These are phyloP conservation scores for Acrocalymma vagum DNA, from an alignment of 2,329 filamentous ascomycete species.

Conservation along the genomic window DNA sequence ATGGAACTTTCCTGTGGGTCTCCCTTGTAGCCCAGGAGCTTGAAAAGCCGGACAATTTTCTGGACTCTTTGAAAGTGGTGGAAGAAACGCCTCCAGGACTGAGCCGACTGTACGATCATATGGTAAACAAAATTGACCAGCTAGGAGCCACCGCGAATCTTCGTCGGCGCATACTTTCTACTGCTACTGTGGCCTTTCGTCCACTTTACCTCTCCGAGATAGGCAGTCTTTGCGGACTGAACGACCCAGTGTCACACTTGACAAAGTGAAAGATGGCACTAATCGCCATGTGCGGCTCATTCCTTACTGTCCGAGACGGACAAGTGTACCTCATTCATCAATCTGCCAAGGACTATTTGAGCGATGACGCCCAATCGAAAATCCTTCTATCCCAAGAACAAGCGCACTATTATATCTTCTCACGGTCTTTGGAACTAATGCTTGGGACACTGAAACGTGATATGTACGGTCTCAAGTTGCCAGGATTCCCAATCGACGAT, in stretches of 20 bases:
- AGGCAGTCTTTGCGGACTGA: constrained; percentile 21
- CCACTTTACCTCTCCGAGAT: constrained; percentile 50
- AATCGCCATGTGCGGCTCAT: constrained; percentile 48
- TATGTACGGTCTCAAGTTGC: constrained; percentile 28
- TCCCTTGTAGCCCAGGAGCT: constrained; percentile 45
- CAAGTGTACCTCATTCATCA: constrained; percentile 49
- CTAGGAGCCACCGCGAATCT: constrained; percentile 36
- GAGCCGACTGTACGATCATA: constrained; percentile 48
- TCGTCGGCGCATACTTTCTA: constrained; percentile 48
- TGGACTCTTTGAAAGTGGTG: constrained; percentile 24
- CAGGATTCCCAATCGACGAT: constrained; percentile 22
- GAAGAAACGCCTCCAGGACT: constrained; percentile 47
- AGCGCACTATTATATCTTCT: constrained; percentile 22
- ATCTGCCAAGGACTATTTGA: constrained; percentile 55
- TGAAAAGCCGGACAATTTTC: constrained; percentile 14
- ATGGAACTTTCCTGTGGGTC: constrained; percentile 48
- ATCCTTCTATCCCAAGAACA: constrained; percentile 40
- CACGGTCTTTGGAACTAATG: constrained; percentile 40
- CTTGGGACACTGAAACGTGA: constrained; percentile 28
- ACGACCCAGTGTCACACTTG: constrained; percentile 14
- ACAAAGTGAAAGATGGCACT: constrained; percentile 31
- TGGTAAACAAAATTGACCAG: constrained; percentile 46
- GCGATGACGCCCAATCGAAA: constrained; percentile 15
- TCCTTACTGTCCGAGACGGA: constrained; percentile 18
- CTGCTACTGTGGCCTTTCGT: constrained; percentile 40